Evolutionary conservation across 1,284 basidiomycete genomes (phyloP), one percentile per base, ranked within the genome.

Genomic region (Tylopilus sp.): DNA sequence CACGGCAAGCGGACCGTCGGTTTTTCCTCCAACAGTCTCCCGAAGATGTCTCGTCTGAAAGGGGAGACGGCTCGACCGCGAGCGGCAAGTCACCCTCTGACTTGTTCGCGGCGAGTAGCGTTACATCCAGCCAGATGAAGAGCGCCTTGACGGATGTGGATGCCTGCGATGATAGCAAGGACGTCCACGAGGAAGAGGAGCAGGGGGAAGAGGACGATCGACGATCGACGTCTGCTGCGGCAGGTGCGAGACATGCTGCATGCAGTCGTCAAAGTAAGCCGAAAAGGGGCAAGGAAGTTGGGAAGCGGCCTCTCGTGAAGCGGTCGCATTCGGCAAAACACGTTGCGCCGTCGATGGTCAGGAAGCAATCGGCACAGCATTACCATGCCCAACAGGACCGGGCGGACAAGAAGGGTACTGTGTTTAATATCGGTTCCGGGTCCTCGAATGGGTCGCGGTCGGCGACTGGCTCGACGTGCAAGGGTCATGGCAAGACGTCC

Each of bases 371-470:
- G 7, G 42, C 52, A 20, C 69, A 68, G 5, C 62, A 64, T 15
- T 53, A 54, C 7, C 56, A 56, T 42, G 43, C 48, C 35, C 56
- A 50, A 31, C 51, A 31, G 25, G 63, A 58, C 15, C 57, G 57
- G 39, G 54, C 42, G 26, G 56, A 60, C 28, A 70, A 67, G 56
- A 68, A 61, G 35, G 60, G 64, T 13, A 65, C 76, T 14, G 72
- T 73, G 61, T 84, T 84, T 57, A 81, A 83, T 58, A 76, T 85
- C 52, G 82, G 81, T 3, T 84, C 82, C 13, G 72, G 74, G 54
- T 82, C 81, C 28, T 78, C 79, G 32, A 80, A 78, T 60, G 81
- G 80, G 37, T 74, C 76, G 22, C 73, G 71, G 53, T 72, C 71
- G 5, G 70, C 70, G 44, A 64, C 43, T 53, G 62, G 50, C 42